A percentile compares a stretch with the other conserved stretches of the same genome.
Conservation (phyloP, 371 early-diverging fungal genomes). For the Lichtheimia ornata region DNA sequence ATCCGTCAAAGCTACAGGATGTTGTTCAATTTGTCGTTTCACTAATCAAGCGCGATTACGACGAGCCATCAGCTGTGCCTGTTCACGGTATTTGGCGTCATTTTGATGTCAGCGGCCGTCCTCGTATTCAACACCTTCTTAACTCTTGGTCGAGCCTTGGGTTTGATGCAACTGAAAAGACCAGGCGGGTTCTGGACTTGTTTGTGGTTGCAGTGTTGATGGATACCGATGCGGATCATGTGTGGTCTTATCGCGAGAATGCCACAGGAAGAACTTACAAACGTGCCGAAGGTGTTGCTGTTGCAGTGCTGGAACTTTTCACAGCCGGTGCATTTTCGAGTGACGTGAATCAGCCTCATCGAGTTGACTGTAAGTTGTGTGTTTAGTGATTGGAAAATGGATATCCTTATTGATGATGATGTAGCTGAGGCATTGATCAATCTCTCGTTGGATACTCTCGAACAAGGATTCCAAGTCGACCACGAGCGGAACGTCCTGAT, state of each 20-base stretch:
- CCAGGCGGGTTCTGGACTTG: slow-evolving; percentile 81
- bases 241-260: slow-evolving; percentile 73
- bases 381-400: neutral
- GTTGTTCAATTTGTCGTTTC: slow-evolving; percentile 72
- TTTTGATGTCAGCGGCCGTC: slow-evolving; percentile 67
- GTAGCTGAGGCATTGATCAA: slow-evolving; percentile 53
- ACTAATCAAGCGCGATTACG: slow-evolving; percentile 74
- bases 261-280: slow-evolving; percentile 55
- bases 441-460: slow-evolving; percentile 59
- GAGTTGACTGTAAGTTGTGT: slow-evolving; percentile 68
- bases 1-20: slow-evolving; percentile 62
- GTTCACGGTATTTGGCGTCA: slow-evolving; percentile 90
- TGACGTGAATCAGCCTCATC: slow-evolving; percentile 62
- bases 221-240: slow-evolving; percentile 86
- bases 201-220: slow-evolving; percentile 87
- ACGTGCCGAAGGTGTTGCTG: slow-evolving; percentile 85
- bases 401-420: neutral
- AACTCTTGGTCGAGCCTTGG: slow-evolving; percentile 38
- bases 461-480: slow-evolving; percentile 75
- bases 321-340: slow-evolving; percentile 76
- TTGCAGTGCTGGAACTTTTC: slow-evolving; percentile 87
- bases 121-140: slow-evolving; percentile 65
- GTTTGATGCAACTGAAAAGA: slow-evolving; percentile 57
- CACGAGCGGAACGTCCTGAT: slow-evolving; percentile 69
- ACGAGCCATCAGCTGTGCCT: slow-evolving; percentile 65